These are phyloP conservation scores for Epichloe elymi DNA, from an alignment of 2,329 filamentous ascomycete genomes.

Conservation along the genomic window DNA sequence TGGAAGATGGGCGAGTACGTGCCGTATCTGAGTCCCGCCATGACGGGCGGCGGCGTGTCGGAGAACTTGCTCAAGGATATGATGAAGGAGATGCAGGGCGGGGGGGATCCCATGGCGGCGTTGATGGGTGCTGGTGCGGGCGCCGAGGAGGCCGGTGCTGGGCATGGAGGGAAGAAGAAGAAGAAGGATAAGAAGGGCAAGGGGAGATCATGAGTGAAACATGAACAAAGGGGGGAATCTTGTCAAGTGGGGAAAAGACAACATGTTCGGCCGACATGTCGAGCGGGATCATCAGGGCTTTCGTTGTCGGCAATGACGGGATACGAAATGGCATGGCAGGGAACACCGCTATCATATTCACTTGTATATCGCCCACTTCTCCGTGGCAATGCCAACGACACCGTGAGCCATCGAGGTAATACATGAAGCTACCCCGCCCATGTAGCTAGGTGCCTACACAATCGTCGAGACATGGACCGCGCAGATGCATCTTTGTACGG, in stretches of 20 bases:
- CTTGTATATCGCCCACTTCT: too few species aligned
- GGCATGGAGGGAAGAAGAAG: constrained; percentile 16
- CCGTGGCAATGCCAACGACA: too few species aligned
- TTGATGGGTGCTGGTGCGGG: constrained; percentile 23
- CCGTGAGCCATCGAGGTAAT: too few species aligned
- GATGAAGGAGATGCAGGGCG: constrained; percentile 76
- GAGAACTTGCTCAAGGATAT: constrained; percentile 95
- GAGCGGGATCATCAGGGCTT: too few species aligned
- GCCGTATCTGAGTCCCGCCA: constrained; percentile 75
- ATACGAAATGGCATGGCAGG: too few species aligned
- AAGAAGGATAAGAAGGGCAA: constrained; percentile 40
- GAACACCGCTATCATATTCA: too few species aligned
- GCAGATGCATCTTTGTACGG: not conserved
- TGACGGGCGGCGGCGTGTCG: constrained; percentile 84
- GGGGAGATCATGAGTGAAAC: constrained; percentile 15
- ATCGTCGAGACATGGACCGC: not conserved
- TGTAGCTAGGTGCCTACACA: not conserved
- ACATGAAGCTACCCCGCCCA: too few species aligned
- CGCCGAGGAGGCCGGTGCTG: constrained; percentile 9
- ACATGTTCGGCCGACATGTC: too few species aligned
- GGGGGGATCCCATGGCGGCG: constrained; percentile 32
- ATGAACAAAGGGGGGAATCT: too few species aligned
- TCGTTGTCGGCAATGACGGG: too few species aligned
- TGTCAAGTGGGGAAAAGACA: too few species aligned
- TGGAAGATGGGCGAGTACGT: constrained; percentile 83